These are phyloP conservation scores for Pulveroboletus sp. DNA, from an alignment of 768 basidiomycete genomes.

Conservation along the genomic window DNA sequence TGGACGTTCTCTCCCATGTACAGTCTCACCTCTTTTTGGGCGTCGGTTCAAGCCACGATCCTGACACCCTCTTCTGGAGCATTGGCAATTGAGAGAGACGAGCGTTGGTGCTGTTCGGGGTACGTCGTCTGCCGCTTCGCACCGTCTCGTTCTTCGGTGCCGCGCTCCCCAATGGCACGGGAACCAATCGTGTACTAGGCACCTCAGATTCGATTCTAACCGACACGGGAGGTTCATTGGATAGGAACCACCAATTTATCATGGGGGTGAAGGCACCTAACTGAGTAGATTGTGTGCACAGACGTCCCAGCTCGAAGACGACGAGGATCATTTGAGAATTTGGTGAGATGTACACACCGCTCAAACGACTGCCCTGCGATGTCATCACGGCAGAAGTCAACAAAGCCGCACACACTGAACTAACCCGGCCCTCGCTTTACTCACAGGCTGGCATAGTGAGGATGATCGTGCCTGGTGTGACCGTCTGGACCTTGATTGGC, in stretches of 20 bases:
- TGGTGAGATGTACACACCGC: slow-evolving; percentile 67
- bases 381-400: slow-evolving; percentile 54
- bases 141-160: slow-evolving; percentile 32
- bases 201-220: slow-evolving; percentile 65
- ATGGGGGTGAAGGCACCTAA: slow-evolving; percentile 53
- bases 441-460: slow-evolving; percentile 78
- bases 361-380: slow-evolving; percentile 51
- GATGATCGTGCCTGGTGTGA: slow-evolving; percentile 15
- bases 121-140: slow-evolving; percentile 28
- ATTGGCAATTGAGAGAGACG: slow-evolving; percentile 46
- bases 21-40: slow-evolving; percentile 44
- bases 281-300: slow-evolving; percentile 9
- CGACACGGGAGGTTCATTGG: slow-evolving; percentile 65
- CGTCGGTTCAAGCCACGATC: slow-evolving; percentile 47
- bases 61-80: slow-evolving; percentile 75
- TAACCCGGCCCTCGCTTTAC: slow-evolving; percentile 62
- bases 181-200: slow-evolving; percentile 58
- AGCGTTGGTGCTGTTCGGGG: slow-evolving; percentile 74
- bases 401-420: slow-evolving; percentile 49
- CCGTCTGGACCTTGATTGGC: slow-evolving; percentile 13
- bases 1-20: slow-evolving; percentile 72
- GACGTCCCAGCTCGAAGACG: slow-evolving; percentile 64
- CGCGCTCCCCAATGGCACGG: slow-evolving; percentile 78
- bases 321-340: slow-evolving; percentile 44
- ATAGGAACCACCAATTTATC: slow-evolving; percentile 75